These are phyloP conservation scores for Capsicum baccatum DNA, from an alignment of 257 asterid species.

Conservation along the genomic window DNA sequence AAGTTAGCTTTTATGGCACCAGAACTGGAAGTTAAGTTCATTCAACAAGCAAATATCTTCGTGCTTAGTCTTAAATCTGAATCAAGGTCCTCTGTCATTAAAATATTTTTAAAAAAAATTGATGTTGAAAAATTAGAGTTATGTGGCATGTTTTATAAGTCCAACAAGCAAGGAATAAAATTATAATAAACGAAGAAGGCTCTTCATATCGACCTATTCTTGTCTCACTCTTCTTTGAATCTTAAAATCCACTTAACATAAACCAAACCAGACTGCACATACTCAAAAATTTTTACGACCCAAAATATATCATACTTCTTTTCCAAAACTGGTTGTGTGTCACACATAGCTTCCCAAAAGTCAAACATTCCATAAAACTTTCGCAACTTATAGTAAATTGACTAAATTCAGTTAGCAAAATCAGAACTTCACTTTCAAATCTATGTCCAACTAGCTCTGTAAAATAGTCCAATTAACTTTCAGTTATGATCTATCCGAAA, in stretches of 20 bases:
- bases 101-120: neutral
- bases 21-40: constrained; percentile 9
- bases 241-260: constrained; percentile 21
- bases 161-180: neutral
- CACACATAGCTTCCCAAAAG: neutral
- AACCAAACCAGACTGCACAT: neutral
- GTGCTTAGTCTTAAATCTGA: neutral
- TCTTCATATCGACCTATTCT: neutral
- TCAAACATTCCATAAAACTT: neutral
- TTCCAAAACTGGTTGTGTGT: too few species aligned
- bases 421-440: neutral
- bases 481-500: too few species aligned
- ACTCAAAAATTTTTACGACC: neutral
- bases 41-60: neutral
- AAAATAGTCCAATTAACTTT: neutral
- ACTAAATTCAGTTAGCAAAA: neutral
- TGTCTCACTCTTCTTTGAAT: neutral
- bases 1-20: constrained; percentile 19
- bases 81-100: constrained; percentile 6
- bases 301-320: neutral
- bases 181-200: neutral
- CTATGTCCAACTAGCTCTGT: constrained; percentile 13
- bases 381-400: neutral
- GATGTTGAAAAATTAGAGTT: neutral
- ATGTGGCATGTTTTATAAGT: neutral